Evolutionary conservation across 2,329 filamentous ascomycete genomes (phyloP).

Genomic region (Simplicillium aogashimaense): DNA sequence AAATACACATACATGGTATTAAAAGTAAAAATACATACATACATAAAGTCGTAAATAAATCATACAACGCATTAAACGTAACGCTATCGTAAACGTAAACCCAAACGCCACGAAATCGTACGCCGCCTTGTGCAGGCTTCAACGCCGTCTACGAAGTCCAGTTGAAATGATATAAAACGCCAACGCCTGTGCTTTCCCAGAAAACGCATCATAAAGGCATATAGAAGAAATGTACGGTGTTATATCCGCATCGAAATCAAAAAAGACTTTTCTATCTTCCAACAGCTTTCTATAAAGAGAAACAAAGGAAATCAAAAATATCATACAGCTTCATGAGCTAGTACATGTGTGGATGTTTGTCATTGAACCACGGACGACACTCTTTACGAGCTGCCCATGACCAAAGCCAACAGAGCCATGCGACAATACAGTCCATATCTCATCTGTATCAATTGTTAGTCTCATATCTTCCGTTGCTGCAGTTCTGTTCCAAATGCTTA

Average conservation of each 20-base stretch:
- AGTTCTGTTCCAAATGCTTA: constrained; percentile 37
- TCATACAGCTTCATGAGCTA: too few relatives aligned
- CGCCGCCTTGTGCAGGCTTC: constrained; percentile 1
- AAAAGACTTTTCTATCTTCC: constrained; percentile 1
- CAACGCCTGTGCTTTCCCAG: constrained; percentile 2
- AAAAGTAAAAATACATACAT: constrained; percentile 9
- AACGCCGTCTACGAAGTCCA: constrained; percentile 1
- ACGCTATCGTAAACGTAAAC: constrained; percentile 2
- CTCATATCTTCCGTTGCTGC: constrained; percentile 3
- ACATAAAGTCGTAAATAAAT: constrained; percentile 1
- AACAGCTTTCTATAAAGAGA: neutral
- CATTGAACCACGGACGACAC: constrained; percentile 3
- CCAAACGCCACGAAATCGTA: constrained; percentile 1
- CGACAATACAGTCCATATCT: constrained; percentile 94
- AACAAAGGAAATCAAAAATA: constrained; percentile 3
- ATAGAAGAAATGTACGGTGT: neutral
- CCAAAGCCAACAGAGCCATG: constrained; percentile 92
- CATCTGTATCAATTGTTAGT: constrained; percentile 62
- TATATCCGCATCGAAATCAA: neutral
- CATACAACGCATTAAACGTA: constrained; percentile 1
- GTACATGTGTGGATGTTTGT: neutral
- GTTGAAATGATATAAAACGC: constrained; percentile 5
- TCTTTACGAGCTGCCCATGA: constrained; percentile 48
- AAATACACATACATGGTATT: constrained; percentile 7
- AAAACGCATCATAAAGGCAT: constrained; percentile 1